Evolutionary conservation across 2,329 filamentous ascomycete species (phyloP), one percentile per base, ranked within the genome.

Genomic region (Fusarium odoratissimum): DNA sequence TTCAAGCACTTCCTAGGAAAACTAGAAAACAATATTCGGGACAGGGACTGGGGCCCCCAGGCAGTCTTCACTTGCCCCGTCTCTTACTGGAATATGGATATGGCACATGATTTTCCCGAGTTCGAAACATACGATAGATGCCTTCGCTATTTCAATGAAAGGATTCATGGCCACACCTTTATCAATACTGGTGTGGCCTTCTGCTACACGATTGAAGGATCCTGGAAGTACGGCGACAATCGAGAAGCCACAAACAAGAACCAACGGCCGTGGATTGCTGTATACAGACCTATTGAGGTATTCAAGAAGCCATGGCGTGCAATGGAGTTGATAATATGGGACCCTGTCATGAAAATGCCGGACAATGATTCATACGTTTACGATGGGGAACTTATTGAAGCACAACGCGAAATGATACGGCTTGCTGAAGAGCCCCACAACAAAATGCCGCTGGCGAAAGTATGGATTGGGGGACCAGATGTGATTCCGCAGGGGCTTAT

Each of bases 271-370:
- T 91, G 88, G 88, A 69, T 90, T 38, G 86, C 80, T 0, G 74
- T 88, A 19, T 84, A 84, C 64, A 84, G 88, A 16, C 84, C 86
- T 0, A 73, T 79, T 8, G 79, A 85, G n/a, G 79, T 82, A 3
- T 81, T 85, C 61, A 19, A 13, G 2, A 76, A 60, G 28, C 71
- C 77, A 2, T 84, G 80, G 75, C 70, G 4, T 1, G 56, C 59
- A 4, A 81, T 82, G 5, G 88, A 90, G 71, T 72, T 91, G 17
- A 79, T 90, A 10, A 87, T 91, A 42, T 90, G 88, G 88, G 89
- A 90, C 68, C 63, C 80, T 4, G 71, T 77, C 3, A 79, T 81
- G 12, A 71, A 66, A 3, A 80, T 76, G 31, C 76, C 79, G 11
- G 65, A 72, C 0, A 56, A 63, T 1, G 64, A 69, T 19, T 46